Percentiles rank a stretch among this genome's conserved stretches.
Conservation (phyloP, 768 basidiomycete species). For the Gloeostereum incarnatum region DNA sequence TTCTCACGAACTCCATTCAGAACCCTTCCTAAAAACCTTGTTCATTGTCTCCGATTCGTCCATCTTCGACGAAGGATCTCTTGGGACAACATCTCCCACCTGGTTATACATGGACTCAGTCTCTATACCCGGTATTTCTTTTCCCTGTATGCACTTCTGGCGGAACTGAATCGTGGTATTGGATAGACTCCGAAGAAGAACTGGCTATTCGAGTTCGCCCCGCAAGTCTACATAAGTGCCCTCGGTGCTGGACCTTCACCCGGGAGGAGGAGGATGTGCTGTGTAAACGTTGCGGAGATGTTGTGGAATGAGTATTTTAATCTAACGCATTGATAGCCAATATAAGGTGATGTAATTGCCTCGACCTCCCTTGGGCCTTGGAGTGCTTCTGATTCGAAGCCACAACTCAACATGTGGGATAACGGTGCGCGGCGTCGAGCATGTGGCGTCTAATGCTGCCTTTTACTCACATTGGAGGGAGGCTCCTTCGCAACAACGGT, state of each 20-base stretch:
- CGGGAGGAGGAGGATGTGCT: slow-evolving; percentile 38
- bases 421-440: too few relatives aligned
- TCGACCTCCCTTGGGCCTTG: too few relatives aligned
- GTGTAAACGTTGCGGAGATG: slow-evolving; percentile 67
- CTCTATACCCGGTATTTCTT: slow-evolving; percentile 32
- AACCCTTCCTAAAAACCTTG: slow-evolving; percentile 54
- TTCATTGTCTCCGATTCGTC: slow-evolving; percentile 75
- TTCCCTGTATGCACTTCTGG: neutral
- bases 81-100: slow-evolving; percentile 24
- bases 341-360: too few relatives aligned
- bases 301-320: too few relatives aligned
- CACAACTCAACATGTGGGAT: too few relatives aligned
- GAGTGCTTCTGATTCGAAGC: too few relatives aligned
- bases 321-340: too few relatives aligned
- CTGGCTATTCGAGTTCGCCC: slow-evolving; percentile 51
- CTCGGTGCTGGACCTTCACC: slow-evolving; percentile 84
- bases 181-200: slow-evolving; percentile 18
- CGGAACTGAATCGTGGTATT: slow-evolving; percentile 8
- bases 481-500: too few relatives aligned
- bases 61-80: slow-evolving; percentile 35
- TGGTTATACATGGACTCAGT: slow-evolving; percentile 44
- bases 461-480: too few relatives aligned
- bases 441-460: too few relatives aligned
- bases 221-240: slow-evolving; percentile 62
- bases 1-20: slow-evolving; percentile 23